Evolutionary conservation across 352 stramenopile genomes (phyloP), one percentile per base, ranked within the genome.

Genomic region (Phytopythium helicoides): DNA sequence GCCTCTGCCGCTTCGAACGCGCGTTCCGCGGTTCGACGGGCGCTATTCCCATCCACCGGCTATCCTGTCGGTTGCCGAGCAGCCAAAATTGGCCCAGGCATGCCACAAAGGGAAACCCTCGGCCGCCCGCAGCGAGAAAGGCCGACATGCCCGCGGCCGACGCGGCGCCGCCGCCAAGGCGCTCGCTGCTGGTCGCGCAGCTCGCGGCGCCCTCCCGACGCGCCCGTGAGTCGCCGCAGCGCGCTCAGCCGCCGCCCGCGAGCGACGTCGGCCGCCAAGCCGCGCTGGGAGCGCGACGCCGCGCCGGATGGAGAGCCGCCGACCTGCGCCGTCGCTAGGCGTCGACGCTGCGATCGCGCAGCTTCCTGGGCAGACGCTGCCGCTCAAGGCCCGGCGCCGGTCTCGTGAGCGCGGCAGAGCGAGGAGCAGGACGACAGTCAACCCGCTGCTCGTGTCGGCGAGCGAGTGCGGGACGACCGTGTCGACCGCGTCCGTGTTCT

Each of bases 351-450:
- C 38, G 26, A 19, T 38, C 45, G n/a, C 28, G 28, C 6, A 28
- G 28, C 23, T 40, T 51, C 6, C 18, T 51, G 18, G 18, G 10
- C 28, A 26, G 15, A 47, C 56, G 18, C 47, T 58, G 41, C 34
- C 56, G 33, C 23, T 33, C 21, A 52, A 42, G 31, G 16, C 9
- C 8, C 18, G 21, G 11, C 6, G 6, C 21, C 28, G 28, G 9
- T 22, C 23, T 1, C 10, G 11, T 3, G 25, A 38, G 25, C 26
- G 44, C 6, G 44, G 44, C 0, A 28, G 28, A 33, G 19, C 18
- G 42, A 42, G 34, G 6, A 49, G 52, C 34, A 16, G 37, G n/a
- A 47, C 52, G 52, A 34, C 47, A n/a, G 37, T 50, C 23, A 52
- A 37, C 52, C 47, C 52, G 52, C 42, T 51, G 28, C 4, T 52